Conservation (phyloP, 1,284 basidiomycete species). For the Rhizoctonia solani region DNA sequence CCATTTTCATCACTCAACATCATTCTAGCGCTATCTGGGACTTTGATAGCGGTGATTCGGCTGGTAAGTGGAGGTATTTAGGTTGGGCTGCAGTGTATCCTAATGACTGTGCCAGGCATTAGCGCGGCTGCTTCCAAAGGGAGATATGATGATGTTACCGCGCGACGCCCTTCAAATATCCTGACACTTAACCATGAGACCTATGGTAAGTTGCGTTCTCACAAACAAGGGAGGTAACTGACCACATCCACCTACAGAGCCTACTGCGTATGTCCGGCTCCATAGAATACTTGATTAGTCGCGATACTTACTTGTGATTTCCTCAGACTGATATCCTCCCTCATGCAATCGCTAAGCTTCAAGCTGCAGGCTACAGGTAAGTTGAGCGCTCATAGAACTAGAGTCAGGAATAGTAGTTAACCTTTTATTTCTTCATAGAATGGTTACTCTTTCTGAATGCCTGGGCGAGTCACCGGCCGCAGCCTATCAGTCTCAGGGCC, state of each 20-base stretch:
- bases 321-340: slow-evolving; percentile 7
- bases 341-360: slow-evolving; percentile 21
- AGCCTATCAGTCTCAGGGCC: slow-evolving; percentile 27
- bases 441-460: slow-evolving; percentile 33
- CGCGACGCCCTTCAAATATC: slow-evolving; percentile 27
- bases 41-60: slow-evolving; percentile 35
- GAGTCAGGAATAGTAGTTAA: too few species aligned
- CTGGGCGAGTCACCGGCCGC: slow-evolving; percentile 7
- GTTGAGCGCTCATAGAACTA: too few species aligned
- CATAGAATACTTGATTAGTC: too few species aligned
- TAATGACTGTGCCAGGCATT: not conserved
- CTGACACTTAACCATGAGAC: slow-evolving; percentile 36
- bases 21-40: slow-evolving; percentile 34
- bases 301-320: not conserved
- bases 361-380: slow-evolving; percentile 28
- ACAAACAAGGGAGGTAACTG: not conserved
- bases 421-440: not conserved
- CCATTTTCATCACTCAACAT: not conserved
- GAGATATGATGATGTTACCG: not conserved
- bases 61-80: slow-evolving; percentile 5
- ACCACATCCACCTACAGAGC: not conserved
- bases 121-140: slow-evolving; percentile 11
- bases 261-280: slow-evolving; percentile 7
- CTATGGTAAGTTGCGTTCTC: not conserved
- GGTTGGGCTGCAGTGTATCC: too few species aligned